phyloP scores from a whole-genome alignment of 176 grass and related monocot species.

The Zea luxurians region DNA sequence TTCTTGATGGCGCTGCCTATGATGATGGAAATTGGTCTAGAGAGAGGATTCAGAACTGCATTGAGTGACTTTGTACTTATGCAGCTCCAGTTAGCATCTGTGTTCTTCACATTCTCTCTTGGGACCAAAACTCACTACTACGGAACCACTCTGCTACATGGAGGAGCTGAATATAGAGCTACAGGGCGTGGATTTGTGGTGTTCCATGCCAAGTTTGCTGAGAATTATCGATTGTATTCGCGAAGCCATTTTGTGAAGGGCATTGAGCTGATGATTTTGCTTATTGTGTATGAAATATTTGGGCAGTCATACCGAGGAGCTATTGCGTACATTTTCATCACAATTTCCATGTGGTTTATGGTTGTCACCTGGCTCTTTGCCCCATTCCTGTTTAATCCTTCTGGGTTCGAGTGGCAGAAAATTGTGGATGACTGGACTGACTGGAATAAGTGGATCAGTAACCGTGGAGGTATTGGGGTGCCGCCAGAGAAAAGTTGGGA shows the following conservation, averaged over 20 bases:
- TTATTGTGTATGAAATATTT: conserved; percentile 89
- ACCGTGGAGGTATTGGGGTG: conserved; percentile 87
- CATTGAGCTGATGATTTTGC: conserved; percentile 84
- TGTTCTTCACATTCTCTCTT: conserved; percentile 96
- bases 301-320: conserved; percentile 77
- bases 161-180: conserved; percentile 88
- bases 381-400: conserved; percentile 98
- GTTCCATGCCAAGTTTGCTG: conserved; percentile 94
- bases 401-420: conserved; percentile 98
- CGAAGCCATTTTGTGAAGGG: conserved; percentile 96
- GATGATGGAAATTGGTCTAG: conserved; percentile 98
- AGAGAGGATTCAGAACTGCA: conserved; percentile 95
- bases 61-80: conserved; percentile 92
- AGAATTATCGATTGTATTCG: conserved; percentile 85
- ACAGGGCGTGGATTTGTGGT: conserved; percentile 97
- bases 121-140: conserved; percentile 98
- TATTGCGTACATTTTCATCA: conserved; percentile 84
- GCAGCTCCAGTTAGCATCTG: conserved; percentile 88
- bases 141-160: conserved; percentile 87
- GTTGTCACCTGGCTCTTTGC: conserved; percentile 95
- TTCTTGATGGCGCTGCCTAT: conserved; percentile 92
- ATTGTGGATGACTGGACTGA: conserved; percentile 97
- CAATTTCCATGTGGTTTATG: conserved; percentile 97
- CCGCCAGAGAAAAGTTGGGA: conserved; percentile 83
- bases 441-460: conserved; percentile 97